These are phyloP conservation scores for Nemania diffusa DNA, from an alignment of 2,329 filamentous ascomycete species.

Conservation along the genomic window DNA sequence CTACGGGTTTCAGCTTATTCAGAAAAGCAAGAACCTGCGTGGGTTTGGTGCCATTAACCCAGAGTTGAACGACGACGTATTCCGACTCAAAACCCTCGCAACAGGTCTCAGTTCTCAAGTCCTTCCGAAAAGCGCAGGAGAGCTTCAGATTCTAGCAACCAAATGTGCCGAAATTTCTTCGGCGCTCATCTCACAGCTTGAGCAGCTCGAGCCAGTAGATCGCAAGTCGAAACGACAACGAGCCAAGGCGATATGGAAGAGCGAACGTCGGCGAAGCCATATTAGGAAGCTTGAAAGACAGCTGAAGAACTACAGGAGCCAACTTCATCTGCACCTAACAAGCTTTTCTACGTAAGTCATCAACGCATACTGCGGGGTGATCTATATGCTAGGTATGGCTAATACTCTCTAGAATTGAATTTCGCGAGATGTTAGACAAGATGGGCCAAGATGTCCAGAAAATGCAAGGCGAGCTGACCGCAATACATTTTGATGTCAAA, in stretches of 20 bases:
- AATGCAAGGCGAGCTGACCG: background rate
- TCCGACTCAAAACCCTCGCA: no score
- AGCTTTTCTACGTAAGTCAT: slow-evolving; percentile 10
- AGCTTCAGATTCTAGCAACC: background rate
- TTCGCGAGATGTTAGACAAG: background rate
- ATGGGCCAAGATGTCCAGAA: background rate
- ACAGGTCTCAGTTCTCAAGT: background rate
- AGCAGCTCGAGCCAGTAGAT: slow-evolving; percentile 37
- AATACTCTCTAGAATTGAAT: slow-evolving; percentile 6
- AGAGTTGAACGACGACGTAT: background rate
- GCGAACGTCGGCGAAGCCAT: slow-evolving; percentile 1
- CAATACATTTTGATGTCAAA: background rate
- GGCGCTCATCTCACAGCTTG: slow-evolving; percentile 35
- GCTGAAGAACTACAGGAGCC: background rate
- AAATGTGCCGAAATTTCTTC: slow-evolving; percentile 18
- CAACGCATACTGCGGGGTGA: no score
- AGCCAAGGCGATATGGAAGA: slow-evolving; percentile 22
- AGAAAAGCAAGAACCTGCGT: slow-evolving; percentile 3
- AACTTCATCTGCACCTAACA: slow-evolving; percentile 1
- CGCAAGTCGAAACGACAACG: slow-evolving; percentile 30
- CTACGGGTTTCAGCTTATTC: slow-evolving; percentile 7
- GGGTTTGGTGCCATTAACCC: background rate
- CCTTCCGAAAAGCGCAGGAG: no score
- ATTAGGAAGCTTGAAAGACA: slow-evolving; percentile 7
- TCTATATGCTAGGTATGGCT: no score